Evolutionary conservation across 495 filamentous ascomycete genomes (phyloP).

Genomic region (Tetracladium setigerum): DNA sequence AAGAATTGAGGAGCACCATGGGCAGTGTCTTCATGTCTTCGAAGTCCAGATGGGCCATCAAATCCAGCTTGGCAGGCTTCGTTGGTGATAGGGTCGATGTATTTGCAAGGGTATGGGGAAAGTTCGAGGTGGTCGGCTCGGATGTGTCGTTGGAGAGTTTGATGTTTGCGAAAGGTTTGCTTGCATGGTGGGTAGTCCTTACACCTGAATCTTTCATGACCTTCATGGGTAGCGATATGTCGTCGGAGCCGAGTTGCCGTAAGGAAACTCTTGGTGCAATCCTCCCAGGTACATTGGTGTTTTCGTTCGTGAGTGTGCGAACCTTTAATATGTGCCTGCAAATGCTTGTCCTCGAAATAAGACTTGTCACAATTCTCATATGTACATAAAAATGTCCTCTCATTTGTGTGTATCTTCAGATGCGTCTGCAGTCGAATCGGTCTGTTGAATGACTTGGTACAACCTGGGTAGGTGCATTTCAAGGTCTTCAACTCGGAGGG

Average conservation of each 20-base stretch:
- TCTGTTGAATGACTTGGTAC: constrained; percentile 78
- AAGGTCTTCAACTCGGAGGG: constrained; percentile 70
- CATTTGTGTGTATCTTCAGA: constrained; percentile 69
- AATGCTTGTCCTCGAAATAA: constrained; percentile 74
- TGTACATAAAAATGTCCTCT: constrained; percentile 64
- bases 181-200: constrained; percentile 66
- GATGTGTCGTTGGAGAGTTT: constrained; percentile 79
- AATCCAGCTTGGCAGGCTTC: constrained; percentile 60
- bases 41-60: constrained; percentile 58
- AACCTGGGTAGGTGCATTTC: constrained; percentile 59
- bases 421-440: constrained; percentile 75
- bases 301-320: constrained; percentile 66
- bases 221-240: constrained; percentile 61
- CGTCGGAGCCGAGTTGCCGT: constrained; percentile 65
- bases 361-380: constrained; percentile 65
- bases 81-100: constrained; percentile 47
- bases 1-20: constrained; percentile 64
- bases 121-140: constrained; percentile 59
- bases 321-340: constrained; percentile 74
- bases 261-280: constrained; percentile 74
- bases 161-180: constrained; percentile 78
- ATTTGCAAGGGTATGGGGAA: constrained; percentile 58
- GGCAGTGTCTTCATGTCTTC: constrained; percentile 58
- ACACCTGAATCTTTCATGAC: constrained; percentile 62
- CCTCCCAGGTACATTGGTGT: constrained; percentile 59